Conservation (phyloP, 2,329 filamentous ascomycete genomes). For the Talaromyces sp. region DNA sequence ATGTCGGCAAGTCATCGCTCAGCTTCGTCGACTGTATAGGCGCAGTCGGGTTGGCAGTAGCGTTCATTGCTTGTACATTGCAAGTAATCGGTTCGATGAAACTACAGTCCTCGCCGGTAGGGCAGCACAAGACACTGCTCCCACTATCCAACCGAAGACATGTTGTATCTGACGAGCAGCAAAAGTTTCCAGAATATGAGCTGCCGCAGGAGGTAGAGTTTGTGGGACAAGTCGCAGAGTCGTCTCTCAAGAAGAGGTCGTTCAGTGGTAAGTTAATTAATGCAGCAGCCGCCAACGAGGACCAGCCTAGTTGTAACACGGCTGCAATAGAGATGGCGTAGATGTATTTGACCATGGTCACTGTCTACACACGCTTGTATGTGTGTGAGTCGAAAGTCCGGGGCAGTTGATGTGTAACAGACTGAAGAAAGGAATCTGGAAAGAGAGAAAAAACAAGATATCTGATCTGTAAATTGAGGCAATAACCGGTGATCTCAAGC, state of each 20-base stretch:
- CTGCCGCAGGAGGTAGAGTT: conserved; percentile 36
- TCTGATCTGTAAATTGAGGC: conserved; percentile 4
- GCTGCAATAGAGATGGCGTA: conserved; percentile 14
- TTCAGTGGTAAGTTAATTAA: conserved; percentile 22
- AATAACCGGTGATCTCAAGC: conserved; percentile 1
- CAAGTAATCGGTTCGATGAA: conserved; percentile 44
- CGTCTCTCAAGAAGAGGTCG: conserved; percentile 25
- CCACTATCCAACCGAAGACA: conserved; percentile 43
- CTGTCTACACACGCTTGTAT: not conserved
- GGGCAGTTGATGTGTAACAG: not conserved
- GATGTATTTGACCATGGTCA: conserved; percentile 17
- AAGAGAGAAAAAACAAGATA: not conserved
- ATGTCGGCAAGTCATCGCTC: conserved; percentile 39
- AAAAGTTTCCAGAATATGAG: conserved; percentile 42
- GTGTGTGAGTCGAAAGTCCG: not conserved
- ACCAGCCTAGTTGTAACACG: conserved; percentile 13
- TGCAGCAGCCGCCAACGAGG: conserved; percentile 22
- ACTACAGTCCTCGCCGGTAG: conserved; percentile 38
- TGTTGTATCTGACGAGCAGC: conserved; percentile 39
- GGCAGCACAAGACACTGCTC: conserved; percentile 47
- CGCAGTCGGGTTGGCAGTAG: conserved; percentile 34
- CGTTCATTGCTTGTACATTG: conserved; percentile 42
- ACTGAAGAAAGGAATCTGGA: not conserved
- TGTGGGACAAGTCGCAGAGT: conserved; percentile 29
- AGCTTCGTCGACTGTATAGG: conserved; percentile 43